Conservation (phyloP, 495 filamentous ascomycete species). For the Aspergillus haitiensis region DNA sequence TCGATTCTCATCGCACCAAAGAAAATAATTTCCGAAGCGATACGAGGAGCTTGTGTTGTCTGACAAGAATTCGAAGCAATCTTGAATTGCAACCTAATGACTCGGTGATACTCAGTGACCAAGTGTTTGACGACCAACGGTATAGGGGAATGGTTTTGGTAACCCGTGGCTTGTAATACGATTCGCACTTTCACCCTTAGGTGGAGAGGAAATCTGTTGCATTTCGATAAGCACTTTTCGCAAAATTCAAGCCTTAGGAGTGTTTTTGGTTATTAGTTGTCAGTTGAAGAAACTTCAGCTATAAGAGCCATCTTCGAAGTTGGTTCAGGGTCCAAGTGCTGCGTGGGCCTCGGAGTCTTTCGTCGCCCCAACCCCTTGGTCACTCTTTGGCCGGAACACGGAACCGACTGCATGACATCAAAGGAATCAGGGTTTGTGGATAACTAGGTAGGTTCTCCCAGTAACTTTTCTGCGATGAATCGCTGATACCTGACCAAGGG, state of each 20-base stretch:
- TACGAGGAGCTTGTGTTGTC: no score
- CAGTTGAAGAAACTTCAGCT: background rate
- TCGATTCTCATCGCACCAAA: background rate
- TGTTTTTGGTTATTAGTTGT: background rate
- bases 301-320: conserved; percentile 1
- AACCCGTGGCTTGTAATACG: background rate
- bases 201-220: background rate
- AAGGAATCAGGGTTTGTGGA: conserved; percentile 19
- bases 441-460: conserved; percentile 2
- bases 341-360: conserved; percentile 19
- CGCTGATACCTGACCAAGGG: background rate
- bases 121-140: no score
- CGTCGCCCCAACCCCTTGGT: conserved; percentile 15
- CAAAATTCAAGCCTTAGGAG: background rate
- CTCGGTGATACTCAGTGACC: no score
- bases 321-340: conserved; percentile 12
- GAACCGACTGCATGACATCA: conserved; percentile 25
- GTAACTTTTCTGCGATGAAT: background rate
- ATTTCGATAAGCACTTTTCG: background rate
- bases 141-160: background rate
- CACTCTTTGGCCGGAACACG: conserved; percentile 21
- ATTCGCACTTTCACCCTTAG: background rate
- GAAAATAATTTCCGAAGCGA: background rate
- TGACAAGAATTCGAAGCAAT: no score
- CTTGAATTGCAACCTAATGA: no score